Base-by-base conservation (phyloP, 2,329 filamentous ascomycete species). In the Monosporascus sp. region DNA sequence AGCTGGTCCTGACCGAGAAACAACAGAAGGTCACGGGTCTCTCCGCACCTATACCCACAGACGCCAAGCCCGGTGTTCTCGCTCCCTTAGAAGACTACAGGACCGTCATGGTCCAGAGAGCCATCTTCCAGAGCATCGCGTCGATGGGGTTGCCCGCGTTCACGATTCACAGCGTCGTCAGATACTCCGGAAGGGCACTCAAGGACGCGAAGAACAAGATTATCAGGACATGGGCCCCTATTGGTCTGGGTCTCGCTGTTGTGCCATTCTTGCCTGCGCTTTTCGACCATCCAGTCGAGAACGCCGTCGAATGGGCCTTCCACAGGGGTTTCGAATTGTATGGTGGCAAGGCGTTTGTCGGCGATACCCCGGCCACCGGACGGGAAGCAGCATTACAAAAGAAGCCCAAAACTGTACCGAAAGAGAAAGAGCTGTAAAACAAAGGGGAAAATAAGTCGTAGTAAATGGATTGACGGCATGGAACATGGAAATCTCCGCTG, bases 131-230 rank as follows among this genome's bases (percentile, higher is more conserved):
- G 74, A 85, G 84, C 59, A 57, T 99, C 48, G 94, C 94, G 0
- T 90, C 85, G 65, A 99, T 99, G 94, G 94, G 90, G 2, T 72
- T 97, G 60, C 94, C 93, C 0, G 93, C 92, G 0, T 90, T 97
- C 58, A 96, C 91, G 0, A 96, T 97, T 54, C 93, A 97, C 71
- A 91, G 87, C 57, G 87, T 97, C 6, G 94, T 99, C 50, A 83
- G 85, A 56, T 97, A 99, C 67, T 92, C 89, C 1, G 91, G 94
- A 0, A 79, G 78, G 40, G 91, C 91, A n/a, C 70, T 99, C 76
- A 96, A 93, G 74, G 78, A 89, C 62, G 78, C 79, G 20, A 93
- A 94, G 78, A 96, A 88, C 66, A 77, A 79, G 55, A 82, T 75
- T 5, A 55, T 97, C 24, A 78, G 93, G 61, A 94, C 90, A 0